phyloP scores from a whole-genome alignment of 2,329 filamentous ascomycete genomes.

The Hypocreales sp. region DNA sequence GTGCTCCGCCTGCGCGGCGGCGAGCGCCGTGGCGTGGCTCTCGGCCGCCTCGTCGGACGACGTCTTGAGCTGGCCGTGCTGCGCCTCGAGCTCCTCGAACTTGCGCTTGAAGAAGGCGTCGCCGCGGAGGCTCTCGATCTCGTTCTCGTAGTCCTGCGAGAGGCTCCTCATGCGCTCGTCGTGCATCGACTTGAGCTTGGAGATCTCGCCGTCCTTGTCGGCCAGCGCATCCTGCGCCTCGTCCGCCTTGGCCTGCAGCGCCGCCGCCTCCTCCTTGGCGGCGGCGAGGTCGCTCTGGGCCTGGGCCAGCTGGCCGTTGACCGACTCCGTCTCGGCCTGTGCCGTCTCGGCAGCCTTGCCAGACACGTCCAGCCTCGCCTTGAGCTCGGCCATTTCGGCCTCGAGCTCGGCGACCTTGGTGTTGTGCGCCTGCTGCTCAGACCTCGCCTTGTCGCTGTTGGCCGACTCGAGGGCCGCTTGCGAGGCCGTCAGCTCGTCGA shows the following conservation, averaged over 20 bases:
- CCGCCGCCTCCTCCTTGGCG: conserved; percentile 22
- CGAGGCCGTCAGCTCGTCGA: conserved; percentile 34
- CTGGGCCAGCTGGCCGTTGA: conserved; percentile 21
- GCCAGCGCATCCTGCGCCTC: conserved; percentile 28
- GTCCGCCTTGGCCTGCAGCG: conserved; percentile 32
- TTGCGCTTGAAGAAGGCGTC: conserved; percentile 50
- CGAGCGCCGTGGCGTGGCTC: conserved; percentile 24
- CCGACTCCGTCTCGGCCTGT: conserved; percentile 27
- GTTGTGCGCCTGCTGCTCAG: conserved; percentile 26
- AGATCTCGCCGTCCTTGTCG: conserved; percentile 31
- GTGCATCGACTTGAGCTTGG: conserved; percentile 38
- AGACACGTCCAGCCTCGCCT: conserved; percentile 28
- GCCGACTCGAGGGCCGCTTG: conserved; percentile 28
- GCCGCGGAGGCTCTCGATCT: conserved; percentile 47
- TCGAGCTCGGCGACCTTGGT: conserved; percentile 34
- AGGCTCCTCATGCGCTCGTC: conserved; percentile 41
- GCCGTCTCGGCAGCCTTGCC: conserved; percentile 27
- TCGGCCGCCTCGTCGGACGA: conserved; percentile 19
- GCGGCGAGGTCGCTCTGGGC: conserved; percentile 24
- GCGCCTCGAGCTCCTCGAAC: conserved; percentile 42
- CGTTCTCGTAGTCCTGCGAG: conserved; percentile 46
- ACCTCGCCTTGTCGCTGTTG: conserved; percentile 27
- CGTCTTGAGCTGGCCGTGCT: conserved; percentile 34
- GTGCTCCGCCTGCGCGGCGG: conserved; percentile 26
- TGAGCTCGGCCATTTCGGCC: conserved; percentile 33